Evolutionary conservation across 768 basidiomycete species (phyloP), one percentile per base, ranked within the genome.

Genomic region (Auricularia auricula-judae): DNA sequence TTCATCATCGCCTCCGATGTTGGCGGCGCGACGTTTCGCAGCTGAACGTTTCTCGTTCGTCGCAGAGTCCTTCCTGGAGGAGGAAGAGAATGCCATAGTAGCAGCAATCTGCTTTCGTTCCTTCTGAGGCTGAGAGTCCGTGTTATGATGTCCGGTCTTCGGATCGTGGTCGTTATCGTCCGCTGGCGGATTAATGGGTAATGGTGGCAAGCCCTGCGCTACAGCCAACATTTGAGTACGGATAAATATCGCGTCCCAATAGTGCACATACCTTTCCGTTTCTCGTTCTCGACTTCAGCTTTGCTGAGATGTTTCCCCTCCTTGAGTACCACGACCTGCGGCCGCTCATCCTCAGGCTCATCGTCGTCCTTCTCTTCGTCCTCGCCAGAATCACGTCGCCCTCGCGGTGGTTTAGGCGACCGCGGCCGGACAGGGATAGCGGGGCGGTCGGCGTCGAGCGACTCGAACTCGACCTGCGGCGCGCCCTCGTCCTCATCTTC

Each of bases 311-410:
- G 94, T 72, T 91, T 95, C 34, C 94, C 93, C 68, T 88, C 84
- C 71, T 84, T 91, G 68, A 97, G 72, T 8, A 96, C 93, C 3
- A 97, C 91, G 7, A 97, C 85, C 71, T 91, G 90, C 2, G 93
- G 93, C 68, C 82, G 86, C 74, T 95, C 93, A 69, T 93, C 93
- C 0, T 72, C 82, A 3, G 78, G 78, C 65, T 86, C 86, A 65
- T 91, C 89, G 62, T 86, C 85, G 12, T 82, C 88, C 68, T 87
- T 89, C 61, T 88, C 88, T 7, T 83, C 85, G 64, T 89, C 84
- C 59, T 84, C 81, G 12, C 60, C 23, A 5, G 62, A 56, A 12
- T 60, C 65, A 44, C 43, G 43, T 16, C 35, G 43, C 63, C 14
- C 44, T 54, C n/a, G 18, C 47, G 61, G 34, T 4, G 36, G 53